Conservation (phyloP, 1,284 basidiomycete species). For the Singerocomus inundabilis region DNA sequence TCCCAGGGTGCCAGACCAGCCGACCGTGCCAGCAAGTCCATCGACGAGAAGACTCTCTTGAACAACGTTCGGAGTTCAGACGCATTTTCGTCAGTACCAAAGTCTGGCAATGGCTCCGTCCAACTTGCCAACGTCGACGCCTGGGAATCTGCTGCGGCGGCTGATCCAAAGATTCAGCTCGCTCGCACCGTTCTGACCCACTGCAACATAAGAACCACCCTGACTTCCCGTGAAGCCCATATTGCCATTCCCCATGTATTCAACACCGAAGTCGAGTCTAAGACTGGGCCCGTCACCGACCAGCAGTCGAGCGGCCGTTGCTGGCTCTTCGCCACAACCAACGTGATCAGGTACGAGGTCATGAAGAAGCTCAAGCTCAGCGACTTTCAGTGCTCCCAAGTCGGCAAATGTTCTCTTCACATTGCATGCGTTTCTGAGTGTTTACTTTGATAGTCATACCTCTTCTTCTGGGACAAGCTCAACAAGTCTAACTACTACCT, state of each 20-base stretch:
- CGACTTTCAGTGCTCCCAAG: slow-evolving; percentile 89
- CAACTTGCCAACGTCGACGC: slow-evolving; percentile 53
- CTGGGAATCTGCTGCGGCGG: slow-evolving; percentile 63
- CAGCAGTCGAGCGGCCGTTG: slow-evolving; percentile 87
- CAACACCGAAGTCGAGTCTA: slow-evolving; percentile 78
- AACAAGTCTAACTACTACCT: slow-evolving; percentile 96
- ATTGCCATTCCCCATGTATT: slow-evolving; percentile 80
- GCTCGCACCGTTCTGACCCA: slow-evolving; percentile 82
- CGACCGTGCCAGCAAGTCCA: slow-evolving; percentile 22
- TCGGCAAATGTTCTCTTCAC: slow-evolving; percentile 27
- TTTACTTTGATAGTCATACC: slow-evolving; percentile 58
- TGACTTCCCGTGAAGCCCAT: slow-evolving; percentile 63
- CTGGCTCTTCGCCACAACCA: slow-evolving; percentile 92
- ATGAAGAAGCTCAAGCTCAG: slow-evolving; percentile 84
- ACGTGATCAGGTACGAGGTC: slow-evolving; percentile 80
- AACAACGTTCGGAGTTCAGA: background rate
- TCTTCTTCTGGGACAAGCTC: slow-evolving; percentile 94
- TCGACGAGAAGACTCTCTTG: slow-evolving; percentile 28
- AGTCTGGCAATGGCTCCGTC: slow-evolving; percentile 58
- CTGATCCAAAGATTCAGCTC: slow-evolving; percentile 68
- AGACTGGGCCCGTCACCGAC: slow-evolving; percentile 81
- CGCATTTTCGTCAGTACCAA: slow-evolving; percentile 18
- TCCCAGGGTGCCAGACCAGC: slow-evolving; percentile 16
- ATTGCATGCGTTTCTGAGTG: slow-evolving; percentile 11
- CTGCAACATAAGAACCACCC: slow-evolving; percentile 62